Evolutionary conservation across 129 eudicot species (phyloP), one percentile per base, ranked within the genome.

Genomic region (Sambucus nigra): DNA sequence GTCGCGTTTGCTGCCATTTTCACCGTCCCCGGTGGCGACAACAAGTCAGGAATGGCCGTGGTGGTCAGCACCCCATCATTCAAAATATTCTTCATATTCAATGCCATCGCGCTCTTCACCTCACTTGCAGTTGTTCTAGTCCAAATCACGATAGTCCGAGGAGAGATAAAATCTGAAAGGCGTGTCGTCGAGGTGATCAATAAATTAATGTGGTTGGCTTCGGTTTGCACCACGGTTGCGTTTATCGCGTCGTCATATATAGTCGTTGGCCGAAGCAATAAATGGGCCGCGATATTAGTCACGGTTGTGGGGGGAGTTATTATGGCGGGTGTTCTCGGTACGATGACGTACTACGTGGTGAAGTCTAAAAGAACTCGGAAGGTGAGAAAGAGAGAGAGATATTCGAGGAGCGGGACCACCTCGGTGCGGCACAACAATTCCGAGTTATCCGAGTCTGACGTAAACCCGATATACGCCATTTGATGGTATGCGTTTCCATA

Each of bases 181-280:
- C 51, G 80, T 66, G 95, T 80, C 17, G 86, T 85, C 41, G 86
- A 73, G 76, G 91, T 85, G 83, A 77, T 85, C 41, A 85, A 80
- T 48, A 81, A 85, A 70, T 18, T 85, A 61, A 85, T 85, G 86
- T 85, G 95, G 95, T 27, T 85, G 69, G 95, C 95, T 19, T 63
- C 95, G 9, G 85, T 67, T 24, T 85, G 86, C 64, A 85, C 95
- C 15, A 53, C 83, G 5, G 91, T 81, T 50, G 95, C 95, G 20
- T 85, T 85, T 45, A 69, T 81, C 2, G 60, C 95, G 13, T 77
- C 95, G 0, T 68, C 95, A 5, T 80, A 80, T 24, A 77, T 85
- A 4, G 86, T 85, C 46, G 69, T 80, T 38, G 95, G 95, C 25
- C 50, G 71, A 25, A 76, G 72, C 48, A 31, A 80, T 45, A 27